phyloP scores from a whole-genome alignment of 495 filamentous ascomycete species.

The Pyrenopolyporus hunteri region DNA sequence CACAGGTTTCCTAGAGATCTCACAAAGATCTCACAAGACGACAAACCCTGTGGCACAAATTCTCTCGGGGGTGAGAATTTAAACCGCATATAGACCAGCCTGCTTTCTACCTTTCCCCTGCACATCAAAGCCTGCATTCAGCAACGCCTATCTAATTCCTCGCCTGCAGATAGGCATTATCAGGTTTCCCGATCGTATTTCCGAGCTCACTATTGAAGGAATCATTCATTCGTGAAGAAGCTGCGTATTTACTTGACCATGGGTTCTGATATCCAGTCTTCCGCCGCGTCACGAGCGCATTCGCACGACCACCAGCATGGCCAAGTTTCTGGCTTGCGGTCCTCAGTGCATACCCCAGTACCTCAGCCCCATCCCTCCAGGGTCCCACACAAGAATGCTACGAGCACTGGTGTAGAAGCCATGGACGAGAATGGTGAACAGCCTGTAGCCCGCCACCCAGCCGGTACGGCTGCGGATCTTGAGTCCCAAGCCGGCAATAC shows the following conservation, averaged over 20 bases:
- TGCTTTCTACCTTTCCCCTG: slow-evolving; percentile 9
- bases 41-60: too few relatives aligned
- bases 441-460: slow-evolving; percentile 54
- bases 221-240: slow-evolving; percentile 3
- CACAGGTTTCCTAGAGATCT: too few relatives aligned
- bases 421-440: slow-evolving; percentile 53
- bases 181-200: slow-evolving; percentile 19
- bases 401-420: slow-evolving; percentile 55
- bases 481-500: slow-evolving; percentile 63
- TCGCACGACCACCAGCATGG: slow-evolving; percentile 4
- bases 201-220: slow-evolving; percentile 12
- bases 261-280: slow-evolving; percentile 7
- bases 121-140: slow-evolving; percentile 13
- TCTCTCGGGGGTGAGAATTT: neutral
- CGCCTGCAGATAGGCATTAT: slow-evolving; percentile 33
- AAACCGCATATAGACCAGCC: slow-evolving; percentile 12
- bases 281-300: slow-evolving; percentile 13
- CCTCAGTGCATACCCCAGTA: slow-evolving; percentile 17
- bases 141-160: slow-evolving; percentile 20
- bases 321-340: slow-evolving; percentile 8
- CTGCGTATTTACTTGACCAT: slow-evolving; percentile 14
- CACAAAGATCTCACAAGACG: too few relatives aligned
- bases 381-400: slow-evolving; percentile 37
- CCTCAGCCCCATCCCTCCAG: slow-evolving; percentile 9
- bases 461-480: slow-evolving; percentile 54